A percentile compares a stretch with the other conserved stretches of the same genome.
Evolutionary conservation across 306 rosid genomes (phyloP).

Genomic region (Morella rubra): DNA sequence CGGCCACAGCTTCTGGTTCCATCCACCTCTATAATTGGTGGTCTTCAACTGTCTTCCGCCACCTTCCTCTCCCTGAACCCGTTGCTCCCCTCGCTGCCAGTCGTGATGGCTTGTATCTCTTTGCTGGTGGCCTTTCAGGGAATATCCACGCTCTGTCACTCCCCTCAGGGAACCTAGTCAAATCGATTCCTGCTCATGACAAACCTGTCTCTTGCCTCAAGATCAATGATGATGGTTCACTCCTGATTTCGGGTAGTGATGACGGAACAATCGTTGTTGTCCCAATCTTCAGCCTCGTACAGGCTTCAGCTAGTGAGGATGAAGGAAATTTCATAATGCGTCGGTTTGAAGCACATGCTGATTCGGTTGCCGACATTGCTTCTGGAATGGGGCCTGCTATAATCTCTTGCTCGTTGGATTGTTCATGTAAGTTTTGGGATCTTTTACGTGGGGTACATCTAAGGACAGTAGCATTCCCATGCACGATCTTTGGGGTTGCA

Average conservation of each 20-base stretch:
- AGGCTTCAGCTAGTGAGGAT: conserved; percentile 3
- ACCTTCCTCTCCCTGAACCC: conserved; percentile 53
- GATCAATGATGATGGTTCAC: conserved; percentile 56
- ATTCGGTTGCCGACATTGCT: conserved; percentile 47
- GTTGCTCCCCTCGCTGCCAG: conserved; percentile 61
- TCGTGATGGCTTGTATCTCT: conserved; percentile 43
- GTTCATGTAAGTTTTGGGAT: conserved; percentile 67
- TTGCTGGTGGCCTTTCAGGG: conserved; percentile 75
- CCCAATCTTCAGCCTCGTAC: conserved; percentile 55
- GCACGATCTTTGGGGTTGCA: conserved; percentile 44
- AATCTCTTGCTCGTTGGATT: conserved; percentile 58
- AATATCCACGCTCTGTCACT: conserved; percentile 42
- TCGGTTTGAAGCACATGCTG: conserved; percentile 53
- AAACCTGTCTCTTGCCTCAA: conserved; percentile 54
- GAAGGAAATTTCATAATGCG: conserved; percentile 29
- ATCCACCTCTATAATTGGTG: conserved; percentile 69
- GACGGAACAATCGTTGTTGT: conserved; percentile 59
- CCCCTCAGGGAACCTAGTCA: conserved; percentile 53
- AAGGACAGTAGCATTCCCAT: conserved; percentile 42
- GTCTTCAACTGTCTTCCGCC: conserved; percentile 40
- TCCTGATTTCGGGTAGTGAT: conserved; percentile 62
- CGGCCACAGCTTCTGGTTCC: conserved; percentile 52
- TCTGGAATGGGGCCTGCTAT: conserved; percentile 37
- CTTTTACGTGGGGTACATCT: conserved; percentile 31
- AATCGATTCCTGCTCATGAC: conserved; percentile 37